These are phyloP conservation scores for Suhomyces panamericanus DNA, from an alignment of 1,139 yeast species.

Conservation along the genomic window DNA sequence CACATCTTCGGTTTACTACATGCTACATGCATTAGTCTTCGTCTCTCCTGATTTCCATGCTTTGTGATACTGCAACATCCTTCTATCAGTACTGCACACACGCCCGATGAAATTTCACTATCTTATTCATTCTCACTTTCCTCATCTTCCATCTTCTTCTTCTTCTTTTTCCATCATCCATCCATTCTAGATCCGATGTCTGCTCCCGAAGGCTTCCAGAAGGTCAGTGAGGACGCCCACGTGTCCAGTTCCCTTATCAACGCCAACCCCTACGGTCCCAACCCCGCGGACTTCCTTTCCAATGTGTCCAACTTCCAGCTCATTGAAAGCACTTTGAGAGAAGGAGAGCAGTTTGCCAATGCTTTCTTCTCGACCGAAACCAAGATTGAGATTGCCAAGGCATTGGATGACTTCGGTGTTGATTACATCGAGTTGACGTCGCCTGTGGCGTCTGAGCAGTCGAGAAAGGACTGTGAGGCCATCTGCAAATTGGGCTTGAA, in stretches of 20 bases:
- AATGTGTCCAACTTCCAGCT: slow-evolving; percentile 88
- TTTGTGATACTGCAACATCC: too few relatives aligned
- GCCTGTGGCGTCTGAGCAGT: slow-evolving; percentile 96
- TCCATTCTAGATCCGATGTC: slow-evolving; percentile 17
- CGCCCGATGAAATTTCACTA: neutral
- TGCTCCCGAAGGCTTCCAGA: slow-evolving; percentile 41
- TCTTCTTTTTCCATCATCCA: neutral
- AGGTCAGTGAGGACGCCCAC: slow-evolving; percentile 49
- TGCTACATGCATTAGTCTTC: too few relatives aligned
- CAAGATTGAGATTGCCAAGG: slow-evolving; percentile 97
- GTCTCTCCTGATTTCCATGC: too few relatives aligned
- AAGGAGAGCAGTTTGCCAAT: slow-evolving; percentile 98
- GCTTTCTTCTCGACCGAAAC: slow-evolving; percentile 94
- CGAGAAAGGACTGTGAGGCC: slow-evolving; percentile 92
- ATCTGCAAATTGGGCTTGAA: slow-evolving; percentile 95
- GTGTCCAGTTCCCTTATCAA: slow-evolving; percentile 18
- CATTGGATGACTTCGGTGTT: slow-evolving; percentile 95
- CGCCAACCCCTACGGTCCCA: slow-evolving; percentile 88
- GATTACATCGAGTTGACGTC: slow-evolving; percentile 97
- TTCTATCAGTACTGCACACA: too few relatives aligned
- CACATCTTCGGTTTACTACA: too few relatives aligned
- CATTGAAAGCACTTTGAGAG: slow-evolving; percentile 94
- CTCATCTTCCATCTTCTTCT: neutral
- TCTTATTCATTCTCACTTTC: neutral
- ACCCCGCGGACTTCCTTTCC: slow-evolving; percentile 88